Percentiles rank a stretch among this genome's conserved stretches.
These are phyloP conservation scores for Aspergillus bombycis DNA, from an alignment of 2,329 filamentous ascomycete genomes.

Conservation along the genomic window DNA sequence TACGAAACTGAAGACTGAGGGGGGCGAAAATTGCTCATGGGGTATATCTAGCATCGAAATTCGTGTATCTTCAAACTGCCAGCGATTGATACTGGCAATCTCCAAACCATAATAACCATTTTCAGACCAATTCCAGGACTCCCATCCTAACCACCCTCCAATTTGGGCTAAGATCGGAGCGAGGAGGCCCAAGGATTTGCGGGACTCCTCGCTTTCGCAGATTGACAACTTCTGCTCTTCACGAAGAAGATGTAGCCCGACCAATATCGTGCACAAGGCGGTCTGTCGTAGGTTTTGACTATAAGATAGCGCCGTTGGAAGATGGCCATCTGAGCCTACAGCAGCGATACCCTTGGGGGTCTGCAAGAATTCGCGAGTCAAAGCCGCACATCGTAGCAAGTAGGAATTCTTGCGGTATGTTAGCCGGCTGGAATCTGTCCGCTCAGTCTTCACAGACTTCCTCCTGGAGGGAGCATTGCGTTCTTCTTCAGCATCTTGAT, in stretches of 20 bases:
- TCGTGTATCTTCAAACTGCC: constrained; percentile 58
- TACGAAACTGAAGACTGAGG: constrained; percentile 62
- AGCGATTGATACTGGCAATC: constrained; percentile 56
- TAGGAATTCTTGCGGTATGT: constrained; percentile 46
- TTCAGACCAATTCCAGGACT: constrained; percentile 58
- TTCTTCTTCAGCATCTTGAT: constrained; percentile 52
- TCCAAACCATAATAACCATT: constrained; percentile 64
- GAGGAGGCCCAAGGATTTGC: constrained; percentile 55
- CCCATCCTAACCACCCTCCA: constrained; percentile 78
- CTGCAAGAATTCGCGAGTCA: constrained; percentile 68
- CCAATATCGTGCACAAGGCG: constrained; percentile 69
- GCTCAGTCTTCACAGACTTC: constrained; percentile 27
- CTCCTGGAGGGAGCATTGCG: constrained; percentile 18
- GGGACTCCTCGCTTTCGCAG: constrained; percentile 53
- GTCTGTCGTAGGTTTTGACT: constrained; percentile 62
- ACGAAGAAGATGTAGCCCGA: constrained; percentile 79
- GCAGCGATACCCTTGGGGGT: constrained; percentile 61
- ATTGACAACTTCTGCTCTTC: constrained; percentile 87
- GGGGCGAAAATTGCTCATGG: constrained; percentile 57
- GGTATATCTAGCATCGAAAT: constrained; percentile 50
- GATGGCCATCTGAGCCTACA: constrained; percentile 61
- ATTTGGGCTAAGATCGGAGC: constrained; percentile 80
- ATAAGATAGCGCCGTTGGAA: constrained; percentile 63
- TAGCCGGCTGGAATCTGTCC: constrained; percentile 26
- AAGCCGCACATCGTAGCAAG: constrained; percentile 53